Conservation (phyloP, 2,329 filamentous ascomycete genomes). For the Alternaria hordeiaustralica region DNA sequence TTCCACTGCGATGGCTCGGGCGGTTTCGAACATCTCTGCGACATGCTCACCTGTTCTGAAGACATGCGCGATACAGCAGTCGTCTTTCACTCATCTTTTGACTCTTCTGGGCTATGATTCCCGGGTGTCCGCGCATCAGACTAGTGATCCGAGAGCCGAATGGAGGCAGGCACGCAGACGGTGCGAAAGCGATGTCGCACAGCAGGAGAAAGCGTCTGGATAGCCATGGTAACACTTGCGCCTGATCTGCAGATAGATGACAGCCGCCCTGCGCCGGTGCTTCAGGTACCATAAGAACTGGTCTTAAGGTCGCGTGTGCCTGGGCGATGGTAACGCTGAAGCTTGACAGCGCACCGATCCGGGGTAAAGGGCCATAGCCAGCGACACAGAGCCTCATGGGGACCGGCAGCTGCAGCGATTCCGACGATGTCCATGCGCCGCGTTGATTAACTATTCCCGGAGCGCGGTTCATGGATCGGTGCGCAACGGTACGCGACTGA, state of each 20-base stretch:
- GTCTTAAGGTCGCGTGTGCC: conserved; percentile 3
- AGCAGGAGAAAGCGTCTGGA: neutral
- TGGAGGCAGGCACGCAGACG: neutral
- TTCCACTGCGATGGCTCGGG: neutral
- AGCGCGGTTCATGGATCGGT: conserved; percentile 9
- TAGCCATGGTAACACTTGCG: neutral
- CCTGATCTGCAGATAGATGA: neutral
- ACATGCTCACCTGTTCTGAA: neutral
- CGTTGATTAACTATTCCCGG: conserved; percentile 19
- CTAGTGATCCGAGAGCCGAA: conserved; percentile 1
- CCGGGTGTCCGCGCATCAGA: neutral
- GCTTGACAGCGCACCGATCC: neutral
- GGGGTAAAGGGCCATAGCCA: neutral
- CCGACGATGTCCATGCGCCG: conserved; percentile 6
- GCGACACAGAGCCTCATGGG: conserved; percentile 23
- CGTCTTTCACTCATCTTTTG: neutral
- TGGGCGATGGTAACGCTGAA: neutral
- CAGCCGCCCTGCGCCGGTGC: neutral
- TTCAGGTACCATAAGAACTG: neutral
- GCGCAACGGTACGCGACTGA: conserved; percentile 8
- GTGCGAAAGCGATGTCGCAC: neutral
- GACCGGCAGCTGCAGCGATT: conserved; percentile 18
- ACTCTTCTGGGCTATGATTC: conserved; percentile 1
- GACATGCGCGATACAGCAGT: neutral
- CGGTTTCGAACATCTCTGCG: neutral